Evolutionary conservation across 2,329 filamentous ascomycete species (phyloP).

Genomic region (Epichloe festucae): DNA sequence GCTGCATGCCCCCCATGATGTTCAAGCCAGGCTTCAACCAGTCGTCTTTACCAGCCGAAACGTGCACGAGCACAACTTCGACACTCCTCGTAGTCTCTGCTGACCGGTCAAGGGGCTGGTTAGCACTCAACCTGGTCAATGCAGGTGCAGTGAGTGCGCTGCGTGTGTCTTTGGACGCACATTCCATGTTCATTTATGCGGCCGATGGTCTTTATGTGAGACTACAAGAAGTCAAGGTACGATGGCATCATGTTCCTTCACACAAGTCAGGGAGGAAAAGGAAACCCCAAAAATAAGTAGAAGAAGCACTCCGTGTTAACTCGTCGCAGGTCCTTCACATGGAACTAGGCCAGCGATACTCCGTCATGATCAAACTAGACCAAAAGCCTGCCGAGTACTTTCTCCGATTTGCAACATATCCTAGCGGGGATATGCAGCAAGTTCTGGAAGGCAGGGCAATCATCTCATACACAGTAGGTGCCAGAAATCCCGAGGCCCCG

Average conservation of each 20-base stretch:
- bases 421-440: slow-evolving; percentile 4
- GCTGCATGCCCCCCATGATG: slow-evolving; percentile 3
- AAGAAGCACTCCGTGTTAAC: too few species aligned
- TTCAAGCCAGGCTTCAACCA: slow-evolving; percentile 3
- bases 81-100: not conserved
- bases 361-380: slow-evolving; percentile 4
- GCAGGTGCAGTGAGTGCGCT: slow-evolving; percentile 3
- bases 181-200: slow-evolving; percentile 4
- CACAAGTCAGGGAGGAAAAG: too few species aligned
- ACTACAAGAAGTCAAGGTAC: slow-evolving; percentile 1
- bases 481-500: too few species aligned
- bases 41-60: slow-evolving; percentile 1
- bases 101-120: slow-evolving; percentile 1
- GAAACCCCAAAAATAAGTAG: too few species aligned
- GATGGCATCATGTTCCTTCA: too few species aligned
- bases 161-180: slow-evolving; percentile 3
- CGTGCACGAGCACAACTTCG: slow-evolving; percentile 2
- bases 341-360: slow-evolving; percentile 3
- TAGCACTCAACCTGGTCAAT: slow-evolving; percentile 5
- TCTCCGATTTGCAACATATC: slow-evolving; percentile 2
- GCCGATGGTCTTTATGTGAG: slow-evolving; percentile 2
- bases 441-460: slow-evolving; percentile 1
- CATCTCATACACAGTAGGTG: slow-evolving; percentile 1
- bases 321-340: not conserved
- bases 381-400: slow-evolving; percentile 1